Evolutionary conservation across 2,329 filamentous ascomycete species (phyloP).

Genomic region (Colletotrichum sp.): DNA sequence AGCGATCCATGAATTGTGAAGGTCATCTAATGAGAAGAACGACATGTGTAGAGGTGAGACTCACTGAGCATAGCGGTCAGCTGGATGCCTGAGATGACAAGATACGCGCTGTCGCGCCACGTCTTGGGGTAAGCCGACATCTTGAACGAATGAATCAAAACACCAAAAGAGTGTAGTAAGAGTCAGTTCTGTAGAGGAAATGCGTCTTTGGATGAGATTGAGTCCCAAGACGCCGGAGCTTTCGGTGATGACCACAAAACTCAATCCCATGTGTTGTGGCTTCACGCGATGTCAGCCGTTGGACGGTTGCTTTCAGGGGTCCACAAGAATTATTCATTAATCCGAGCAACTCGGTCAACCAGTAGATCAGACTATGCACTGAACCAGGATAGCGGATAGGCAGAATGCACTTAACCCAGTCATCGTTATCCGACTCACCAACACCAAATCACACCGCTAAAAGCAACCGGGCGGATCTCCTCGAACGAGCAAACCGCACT

Average conservation of each 20-base stretch:
- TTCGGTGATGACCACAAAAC: neutral
- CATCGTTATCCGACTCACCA: neutral
- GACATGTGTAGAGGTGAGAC: neutral
- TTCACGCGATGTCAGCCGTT: neutral
- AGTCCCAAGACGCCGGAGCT: neutral
- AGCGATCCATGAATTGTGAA: neutral
- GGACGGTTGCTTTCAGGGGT: neutral
- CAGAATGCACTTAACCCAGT: neutral
- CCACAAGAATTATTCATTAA: neutral
- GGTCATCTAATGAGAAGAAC: neutral
- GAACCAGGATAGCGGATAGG: accelerated
- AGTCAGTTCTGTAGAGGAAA: accelerated
- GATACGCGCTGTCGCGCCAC: slow-evolving; percentile 39
- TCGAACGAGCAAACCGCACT: neutral
- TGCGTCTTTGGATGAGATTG: neutral
- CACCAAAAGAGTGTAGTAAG: neutral
- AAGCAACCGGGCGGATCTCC: neutral
- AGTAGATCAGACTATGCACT: neutral
- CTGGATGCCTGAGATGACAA: slow-evolving; percentile 36
- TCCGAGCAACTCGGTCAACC: accelerated
- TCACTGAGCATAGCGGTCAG: slow-evolving; percentile 25
- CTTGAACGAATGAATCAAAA: neutral
- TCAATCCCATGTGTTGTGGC: neutral
- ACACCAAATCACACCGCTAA: neutral
- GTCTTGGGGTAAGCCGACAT: slow-evolving; percentile 12